phyloP scores from a whole-genome alignment of 352 stramenopile genomes.

The Phytopythium vexans region DNA sequence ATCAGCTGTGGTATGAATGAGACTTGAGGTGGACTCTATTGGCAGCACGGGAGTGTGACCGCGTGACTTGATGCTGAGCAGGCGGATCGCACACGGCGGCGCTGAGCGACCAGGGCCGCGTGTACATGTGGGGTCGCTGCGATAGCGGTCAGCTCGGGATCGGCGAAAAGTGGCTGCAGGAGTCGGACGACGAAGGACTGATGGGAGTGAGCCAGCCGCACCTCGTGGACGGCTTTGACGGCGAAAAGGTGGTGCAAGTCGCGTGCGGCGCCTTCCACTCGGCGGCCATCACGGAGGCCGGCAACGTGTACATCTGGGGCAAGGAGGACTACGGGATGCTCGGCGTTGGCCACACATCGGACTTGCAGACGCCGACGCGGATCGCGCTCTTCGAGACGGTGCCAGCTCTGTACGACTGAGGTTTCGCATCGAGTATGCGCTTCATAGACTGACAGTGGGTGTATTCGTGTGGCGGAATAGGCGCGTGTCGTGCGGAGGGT shows the following conservation, averaged over 20 bases:
- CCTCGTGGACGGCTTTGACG: constrained; percentile 59
- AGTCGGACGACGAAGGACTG: constrained; percentile 55
- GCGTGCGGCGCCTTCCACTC: constrained; percentile 82
- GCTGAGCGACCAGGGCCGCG: constrained; percentile 61
- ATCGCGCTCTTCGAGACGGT: constrained; percentile 70
- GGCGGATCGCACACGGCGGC: constrained; percentile 69
- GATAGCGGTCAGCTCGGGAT: constrained; percentile 77
- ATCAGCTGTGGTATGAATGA: constrained; percentile 57
- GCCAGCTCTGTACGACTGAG: constrained; percentile 44
- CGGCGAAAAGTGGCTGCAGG: constrained; percentile 56
- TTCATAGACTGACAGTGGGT: neutral
- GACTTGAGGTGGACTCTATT: neutral
- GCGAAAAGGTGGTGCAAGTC: constrained; percentile 75
- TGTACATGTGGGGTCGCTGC: constrained; percentile 79
- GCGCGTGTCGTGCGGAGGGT: constrained; percentile 76
- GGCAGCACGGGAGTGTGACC: neutral
- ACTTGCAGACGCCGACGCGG: constrained; percentile 55
- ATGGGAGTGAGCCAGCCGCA: constrained; percentile 56
- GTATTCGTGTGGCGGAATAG: constrained; percentile 18
- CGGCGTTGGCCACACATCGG: constrained; percentile 67
- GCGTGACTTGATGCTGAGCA: neutral
- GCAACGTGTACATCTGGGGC: constrained; percentile 75
- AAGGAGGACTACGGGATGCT: constrained; percentile 90
- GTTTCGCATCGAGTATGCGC: constrained; percentile 2
- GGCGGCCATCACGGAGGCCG: constrained; percentile 66